Base-by-base conservation (phyloP, 495 filamentous ascomycete species). In the Hypoxylon rickii region DNA sequence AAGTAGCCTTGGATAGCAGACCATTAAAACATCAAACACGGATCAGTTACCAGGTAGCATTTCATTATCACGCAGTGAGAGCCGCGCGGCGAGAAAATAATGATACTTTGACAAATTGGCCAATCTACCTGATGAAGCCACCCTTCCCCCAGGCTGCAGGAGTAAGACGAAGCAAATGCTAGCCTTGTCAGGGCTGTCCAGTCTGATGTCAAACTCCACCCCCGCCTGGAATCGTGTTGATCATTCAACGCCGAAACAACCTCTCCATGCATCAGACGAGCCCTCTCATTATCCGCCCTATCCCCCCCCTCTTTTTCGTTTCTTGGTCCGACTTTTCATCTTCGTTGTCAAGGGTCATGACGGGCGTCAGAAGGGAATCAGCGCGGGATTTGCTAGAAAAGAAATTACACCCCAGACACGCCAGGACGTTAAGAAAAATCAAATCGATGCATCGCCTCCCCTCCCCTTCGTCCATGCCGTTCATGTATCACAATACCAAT, bases 61-160 rank as follows among this genome's bases (percentile, higher is more conserved):
- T 39, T 55, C 37, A 47, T 31, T 13, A 44, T 32, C 31, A 51
- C 32, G 37, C 24, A 12, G 13, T 33, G 12, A 26, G 17, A 20
- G 7, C 4, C 24, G 10, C 26, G 26, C 24, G 10, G 34, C 34
- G 20, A 32, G 57, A 51, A 58, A 60, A 24, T 39, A 57, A 64
- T n/a, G n/a, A n/a, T 64, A 61, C 63, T 55, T 56, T 50, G 44
- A 57, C 55, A 59, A 52, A 57, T 64, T 64, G 64, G 64, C 66
- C 66, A 66, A 69, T 69, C 63, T 69, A 66, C 66, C 51, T 41
- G 40, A 48, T 52, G 51, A 61, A 55, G 51, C 54, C 55, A 63
- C 47, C 59, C 48, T 52, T 53, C 10, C 21, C 44, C 44, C 2
- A 47, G 51, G 39, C 53, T 47, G 43, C 48, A 54, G 42, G 21